Evolutionary conservation across 106 monocot genomes (phyloP).

Genomic region (Acorus calamus): DNA sequence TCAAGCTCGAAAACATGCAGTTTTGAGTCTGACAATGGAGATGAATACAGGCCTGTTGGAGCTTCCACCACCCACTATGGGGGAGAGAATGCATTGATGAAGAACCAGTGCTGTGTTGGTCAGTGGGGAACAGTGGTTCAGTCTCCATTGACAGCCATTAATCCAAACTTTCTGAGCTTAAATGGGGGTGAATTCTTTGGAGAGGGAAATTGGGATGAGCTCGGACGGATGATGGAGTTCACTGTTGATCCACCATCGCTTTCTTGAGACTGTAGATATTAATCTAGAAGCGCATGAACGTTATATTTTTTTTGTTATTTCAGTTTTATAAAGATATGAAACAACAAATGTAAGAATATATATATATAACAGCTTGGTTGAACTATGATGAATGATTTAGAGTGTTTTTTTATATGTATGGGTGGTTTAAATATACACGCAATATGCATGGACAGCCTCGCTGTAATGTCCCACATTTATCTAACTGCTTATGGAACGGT

Average conservation of each 20-base stretch:
- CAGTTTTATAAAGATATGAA: too few relatives aligned
- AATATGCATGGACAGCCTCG: too few relatives aligned
- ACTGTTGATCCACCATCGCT: constrained; percentile 15
- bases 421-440: too few relatives aligned
- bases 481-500: too few relatives aligned
- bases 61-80: not conserved
- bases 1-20: constrained; percentile 42
- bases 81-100: not conserved
- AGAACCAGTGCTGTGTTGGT: constrained; percentile 6
- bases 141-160: not conserved
- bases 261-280: too few relatives aligned
- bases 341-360: too few relatives aligned
- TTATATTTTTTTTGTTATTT: too few relatives aligned
- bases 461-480: too few relatives aligned
- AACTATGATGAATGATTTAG: too few relatives aligned
- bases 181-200: constrained; percentile 11
- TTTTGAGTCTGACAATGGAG: constrained; percentile 41
- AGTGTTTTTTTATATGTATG: too few relatives aligned
- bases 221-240: constrained; percentile 52
- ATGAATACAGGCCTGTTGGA: constrained; percentile 15
- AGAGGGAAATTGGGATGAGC: constrained; percentile 63
- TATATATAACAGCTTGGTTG: too few relatives aligned
- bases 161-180: not conserved
- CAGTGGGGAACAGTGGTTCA: constrained; percentile 22
- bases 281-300: too few relatives aligned